Conservation (phyloP, 805 yeast species). For the Tetrapisispora phaffii region DNA sequence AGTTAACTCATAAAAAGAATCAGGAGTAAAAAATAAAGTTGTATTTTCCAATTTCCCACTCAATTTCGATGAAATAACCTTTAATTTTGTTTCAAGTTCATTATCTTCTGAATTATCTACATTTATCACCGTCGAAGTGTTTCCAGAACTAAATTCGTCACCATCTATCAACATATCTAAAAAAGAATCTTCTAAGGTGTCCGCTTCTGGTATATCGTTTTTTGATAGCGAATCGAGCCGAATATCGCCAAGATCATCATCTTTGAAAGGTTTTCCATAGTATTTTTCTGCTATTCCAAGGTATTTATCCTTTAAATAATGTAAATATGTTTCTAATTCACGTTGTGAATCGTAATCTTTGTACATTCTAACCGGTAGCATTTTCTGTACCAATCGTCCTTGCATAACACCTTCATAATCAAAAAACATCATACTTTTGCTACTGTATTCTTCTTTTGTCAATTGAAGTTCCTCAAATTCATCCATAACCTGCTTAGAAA, state of each 20-base stretch:
- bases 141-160: not conserved
- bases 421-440: not conserved
- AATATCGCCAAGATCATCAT: constrained; percentile 1
- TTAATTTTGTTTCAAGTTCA: not conserved
- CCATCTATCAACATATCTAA: constrained; percentile 14
- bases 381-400: not conserved
- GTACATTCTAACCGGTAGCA: not conserved
- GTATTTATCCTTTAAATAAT: not conserved
- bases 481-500: not conserved
- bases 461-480: not conserved
- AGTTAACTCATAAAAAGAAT: constrained; percentile 11
- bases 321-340: not conserved
- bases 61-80: not conserved
- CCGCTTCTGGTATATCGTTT: constrained; percentile 14
- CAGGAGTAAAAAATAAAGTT: constrained; percentile 9
- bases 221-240: constrained; percentile 4
- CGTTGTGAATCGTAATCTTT: not conserved
- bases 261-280: not conserved
- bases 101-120: not conserved
- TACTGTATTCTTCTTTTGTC: not conserved
- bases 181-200: constrained; percentile 24
- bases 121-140: not conserved
- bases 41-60: not conserved
- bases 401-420: not conserved
- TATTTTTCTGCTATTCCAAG: not conserved